Conservation (phyloP, 257 asterid genomes). For the Ilex asprella region DNA sequence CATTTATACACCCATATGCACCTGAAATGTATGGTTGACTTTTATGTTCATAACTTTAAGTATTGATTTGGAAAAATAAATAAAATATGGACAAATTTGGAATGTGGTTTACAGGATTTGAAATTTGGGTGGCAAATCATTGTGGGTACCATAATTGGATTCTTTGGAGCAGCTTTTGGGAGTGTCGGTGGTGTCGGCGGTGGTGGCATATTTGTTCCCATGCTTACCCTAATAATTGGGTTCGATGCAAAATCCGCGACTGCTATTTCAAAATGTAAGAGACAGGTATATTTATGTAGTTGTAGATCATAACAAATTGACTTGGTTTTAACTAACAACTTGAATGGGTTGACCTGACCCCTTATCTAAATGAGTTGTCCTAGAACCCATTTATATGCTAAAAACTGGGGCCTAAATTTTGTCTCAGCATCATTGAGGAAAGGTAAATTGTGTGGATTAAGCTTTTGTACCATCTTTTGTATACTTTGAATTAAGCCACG, state of each 20-base stretch:
- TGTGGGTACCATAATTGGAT: slow-evolving; percentile 76
- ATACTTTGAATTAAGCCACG: neutral
- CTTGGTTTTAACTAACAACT: neutral
- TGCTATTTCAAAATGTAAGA: slow-evolving; percentile 93
- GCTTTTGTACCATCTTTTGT: neutral
- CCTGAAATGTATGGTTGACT: neutral
- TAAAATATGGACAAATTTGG: neutral
- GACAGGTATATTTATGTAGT: neutral
- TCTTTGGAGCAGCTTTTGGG: slow-evolving; percentile 95
- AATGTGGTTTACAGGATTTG: slow-evolving; percentile 48
- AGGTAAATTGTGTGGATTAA: neutral
- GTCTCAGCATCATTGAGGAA: too few relatives aligned
- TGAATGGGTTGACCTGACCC: neutral
- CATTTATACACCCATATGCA: too few relatives aligned
- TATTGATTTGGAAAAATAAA: neutral
- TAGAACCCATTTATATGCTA: neutral
- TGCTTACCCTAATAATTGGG: slow-evolving; percentile 83
- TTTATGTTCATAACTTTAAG: neutral
- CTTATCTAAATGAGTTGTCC: slow-evolving; percentile 2
- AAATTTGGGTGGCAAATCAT: slow-evolving; percentile 68
- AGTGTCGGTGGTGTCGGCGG: slow-evolving; percentile 99
- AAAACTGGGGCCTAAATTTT: too few relatives aligned
- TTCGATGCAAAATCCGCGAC: slow-evolving; percentile 93
- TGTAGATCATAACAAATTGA: neutral
- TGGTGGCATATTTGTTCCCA: slow-evolving; percentile 94